Percentiles rank a stretch among this genome's conserved stretches.
Evolutionary conservation across 768 basidiomycete species (phyloP).

Genomic region (Trametes coccinea): DNA sequence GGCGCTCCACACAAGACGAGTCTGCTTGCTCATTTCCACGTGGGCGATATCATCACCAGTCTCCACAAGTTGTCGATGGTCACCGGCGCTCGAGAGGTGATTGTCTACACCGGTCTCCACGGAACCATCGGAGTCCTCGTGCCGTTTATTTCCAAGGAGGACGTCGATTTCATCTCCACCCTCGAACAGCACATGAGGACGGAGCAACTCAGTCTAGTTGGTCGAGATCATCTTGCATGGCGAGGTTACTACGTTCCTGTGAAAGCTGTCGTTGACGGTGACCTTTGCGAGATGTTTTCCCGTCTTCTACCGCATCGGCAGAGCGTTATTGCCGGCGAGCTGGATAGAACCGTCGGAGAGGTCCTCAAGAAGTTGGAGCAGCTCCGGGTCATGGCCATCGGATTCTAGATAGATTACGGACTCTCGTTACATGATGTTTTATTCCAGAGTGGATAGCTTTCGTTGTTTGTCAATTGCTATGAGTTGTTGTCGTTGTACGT

Average conservation of each 20-base stretch:
- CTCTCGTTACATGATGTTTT: no score
- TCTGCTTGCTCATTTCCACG: conserved; percentile 86
- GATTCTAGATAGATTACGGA: no score
- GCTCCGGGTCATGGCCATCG: conserved; percentile 81
- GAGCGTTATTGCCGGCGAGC: conserved; percentile 83
- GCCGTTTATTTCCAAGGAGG: conserved; percentile 95
- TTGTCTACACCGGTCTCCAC: conserved; percentile 91
- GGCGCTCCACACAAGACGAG: conserved; percentile 96
- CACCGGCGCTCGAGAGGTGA: conserved; percentile 92
- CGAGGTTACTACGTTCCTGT: conserved; percentile 96
- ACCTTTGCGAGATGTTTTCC: conserved; percentile 92
- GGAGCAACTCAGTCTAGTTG: conserved; percentile 85
- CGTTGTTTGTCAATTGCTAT: no score
- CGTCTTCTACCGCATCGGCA: conserved; percentile 82
- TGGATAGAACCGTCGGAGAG: conserved; percentile 90
- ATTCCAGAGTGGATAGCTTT: no score
- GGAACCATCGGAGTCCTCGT: conserved; percentile 96
- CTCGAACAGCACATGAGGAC: conserved; percentile 94
- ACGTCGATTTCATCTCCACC: conserved; percentile 98
- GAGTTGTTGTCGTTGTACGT: no score
- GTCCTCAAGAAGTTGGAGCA: conserved; percentile 97
- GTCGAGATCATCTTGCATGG: conserved; percentile 93
- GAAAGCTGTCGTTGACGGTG: conserved; percentile 94
- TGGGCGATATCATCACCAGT: conserved; percentile 91
- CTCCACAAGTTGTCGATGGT: conserved; percentile 91